Evolutionary conservation across 1,284 basidiomycete species (phyloP), one percentile per base, ranked within the genome.

Genomic region (Apiotrichum gamsii): DNA sequence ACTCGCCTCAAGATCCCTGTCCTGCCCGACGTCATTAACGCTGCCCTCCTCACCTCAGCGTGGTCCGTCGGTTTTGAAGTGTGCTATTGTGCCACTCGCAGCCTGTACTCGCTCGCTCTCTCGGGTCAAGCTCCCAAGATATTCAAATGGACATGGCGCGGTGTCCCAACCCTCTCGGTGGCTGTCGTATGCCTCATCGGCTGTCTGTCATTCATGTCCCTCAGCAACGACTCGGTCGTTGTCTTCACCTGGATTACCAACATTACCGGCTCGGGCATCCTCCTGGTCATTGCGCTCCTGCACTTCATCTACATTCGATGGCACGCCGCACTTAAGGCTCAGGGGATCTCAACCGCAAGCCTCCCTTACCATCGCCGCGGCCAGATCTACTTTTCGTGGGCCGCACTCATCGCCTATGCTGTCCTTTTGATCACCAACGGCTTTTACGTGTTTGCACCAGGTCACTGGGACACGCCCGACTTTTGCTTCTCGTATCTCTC

Each of bases 11-110:
- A 59, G 5, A 71, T 72, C 40, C 59, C 61, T 23, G 51, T 60
- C 14, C 56, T 72, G 13, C 68, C 67, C 3, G 54, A 52, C 16
- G 56, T 72, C 37, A 65, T 76, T 61, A 69, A 64, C 40, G 67
- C 58, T 3, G 55, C 55, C 18, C 49, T 70, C 19, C 39, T 71
- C 32, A 62, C 69, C 36, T 63, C 63, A 24, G 67, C 70, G 23
- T 55, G 72, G 34, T 71, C 66, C 3, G 67, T 65, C 15, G 72
- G 56, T 28, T 59, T 61, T 40, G 54, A 59, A 6, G 64, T 58
- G 41, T 54, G 52, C 18, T 66, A 60, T 43, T 57, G 50, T 36
- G 54, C 60, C 2, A 56, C 54, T 18, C 56, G 65, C 20, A 44
- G 47, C 8, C 44, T 67, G 18, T 55, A 61, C 39, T 59, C 58